phyloP scores from a whole-genome alignment of 495 filamentous ascomycete genomes.

The Podospora pseudocomata region DNA sequence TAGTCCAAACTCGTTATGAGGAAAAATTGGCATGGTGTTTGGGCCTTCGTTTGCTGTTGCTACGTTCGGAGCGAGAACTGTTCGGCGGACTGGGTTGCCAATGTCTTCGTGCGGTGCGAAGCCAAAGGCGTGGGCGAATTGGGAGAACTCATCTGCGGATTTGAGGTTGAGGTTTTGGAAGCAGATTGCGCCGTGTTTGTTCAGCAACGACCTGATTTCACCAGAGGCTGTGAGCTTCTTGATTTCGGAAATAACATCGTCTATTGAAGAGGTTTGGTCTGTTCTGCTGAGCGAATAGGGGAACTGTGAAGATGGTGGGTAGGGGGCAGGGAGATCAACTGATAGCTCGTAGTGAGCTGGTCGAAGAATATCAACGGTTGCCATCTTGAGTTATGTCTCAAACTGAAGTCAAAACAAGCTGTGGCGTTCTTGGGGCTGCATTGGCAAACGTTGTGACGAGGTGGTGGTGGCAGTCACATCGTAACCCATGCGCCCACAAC shows the following conservation, averaged over 20 bases:
- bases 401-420: background rate
- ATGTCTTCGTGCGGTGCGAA: no score
- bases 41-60: no score
- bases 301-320: constrained; percentile 14
- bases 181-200: constrained; percentile 38
- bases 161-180: constrained; percentile 38
- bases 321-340: constrained; percentile 16
- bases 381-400: background rate
- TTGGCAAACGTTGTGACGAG: background rate
- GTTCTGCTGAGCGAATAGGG: constrained; percentile 15
- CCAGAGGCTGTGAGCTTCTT: constrained; percentile 17
- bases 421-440: background rate
- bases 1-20: no score
- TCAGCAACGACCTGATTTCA: constrained; percentile 21
- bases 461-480: constrained; percentile 7
- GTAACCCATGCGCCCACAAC: background rate
- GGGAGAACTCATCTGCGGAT: background rate
- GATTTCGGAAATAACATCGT: constrained; percentile 18
- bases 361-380: constrained; percentile 15
- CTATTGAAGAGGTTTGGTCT: background rate
- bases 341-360: constrained; percentile 21
- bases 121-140: no score
- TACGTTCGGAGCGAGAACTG: no score
- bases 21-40: no score
- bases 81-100: no score